Evolutionary conservation across 306 rosid genomes (phyloP).

Genomic region (Vicia villosa): DNA sequence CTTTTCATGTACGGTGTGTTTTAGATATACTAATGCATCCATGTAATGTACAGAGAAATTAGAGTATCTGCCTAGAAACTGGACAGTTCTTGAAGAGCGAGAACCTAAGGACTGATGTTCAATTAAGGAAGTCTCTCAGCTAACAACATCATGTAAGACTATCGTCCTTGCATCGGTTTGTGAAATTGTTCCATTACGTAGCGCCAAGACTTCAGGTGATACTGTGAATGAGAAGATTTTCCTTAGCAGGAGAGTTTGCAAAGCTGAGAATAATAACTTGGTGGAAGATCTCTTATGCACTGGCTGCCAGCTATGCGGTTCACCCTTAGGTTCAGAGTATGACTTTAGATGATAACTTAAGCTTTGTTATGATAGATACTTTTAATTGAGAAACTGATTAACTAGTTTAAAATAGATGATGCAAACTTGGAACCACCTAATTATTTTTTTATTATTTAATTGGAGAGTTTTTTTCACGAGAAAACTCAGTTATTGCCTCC

Average conservation of each 20-base stretch:
- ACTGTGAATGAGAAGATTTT: slow-evolving; percentile 58
- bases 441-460: background rate
- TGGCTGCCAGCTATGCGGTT: slow-evolving; percentile 85
- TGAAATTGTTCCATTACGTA: slow-evolving; percentile 54
- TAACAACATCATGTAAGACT: slow-evolving; percentile 56
- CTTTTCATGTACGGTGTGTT: too few species aligned
- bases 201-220: slow-evolving; percentile 30
- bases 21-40: too few species aligned
- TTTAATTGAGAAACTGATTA: slow-evolving; percentile 1
- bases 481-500: background rate
- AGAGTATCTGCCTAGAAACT: too few species aligned
- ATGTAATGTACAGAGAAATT: too few species aligned
- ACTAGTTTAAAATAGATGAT: background rate
- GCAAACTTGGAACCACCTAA: slow-evolving; percentile 4
- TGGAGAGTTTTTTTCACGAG: background rate
- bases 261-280: slow-evolving; percentile 46
- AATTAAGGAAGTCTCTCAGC: slow-evolving; percentile 50
- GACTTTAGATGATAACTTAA: slow-evolving; percentile 24
- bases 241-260: slow-evolving; percentile 55
- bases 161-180: slow-evolving; percentile 63
- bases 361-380: slow-evolving; percentile 19
- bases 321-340: slow-evolving; percentile 58
- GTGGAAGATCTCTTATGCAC: slow-evolving; percentile 69
- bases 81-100: slow-evolving; percentile 53
- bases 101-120: slow-evolving; percentile 49